A percentile compares a stretch with the other conserved stretches of the same genome.
Evolutionary conservation across 768 basidiomycete species (phyloP).

Genomic region (Kwoniella shandongensis): DNA sequence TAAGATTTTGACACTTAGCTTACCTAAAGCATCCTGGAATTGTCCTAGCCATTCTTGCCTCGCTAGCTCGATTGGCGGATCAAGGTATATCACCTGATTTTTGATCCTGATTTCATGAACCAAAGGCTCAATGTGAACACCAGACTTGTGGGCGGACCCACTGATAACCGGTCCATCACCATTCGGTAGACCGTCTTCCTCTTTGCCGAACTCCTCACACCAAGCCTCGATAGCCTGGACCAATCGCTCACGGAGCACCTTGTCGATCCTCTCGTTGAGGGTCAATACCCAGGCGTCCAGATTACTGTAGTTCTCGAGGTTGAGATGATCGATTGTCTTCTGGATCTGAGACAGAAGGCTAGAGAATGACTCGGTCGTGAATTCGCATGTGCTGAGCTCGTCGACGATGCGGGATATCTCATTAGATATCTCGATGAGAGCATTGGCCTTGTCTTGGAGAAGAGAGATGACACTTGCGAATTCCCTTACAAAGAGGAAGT

Average conservation of each 20-base stretch:
- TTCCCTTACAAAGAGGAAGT: constrained; percentile 90
- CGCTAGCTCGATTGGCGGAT: constrained; percentile 94
- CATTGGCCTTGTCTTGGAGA: constrained; percentile 95
- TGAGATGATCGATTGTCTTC: constrained; percentile 88
- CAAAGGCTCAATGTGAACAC: constrained; percentile 66
- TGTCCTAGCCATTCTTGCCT: constrained; percentile 85
- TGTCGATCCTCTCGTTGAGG: constrained; percentile 73
- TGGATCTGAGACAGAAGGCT: constrained; percentile 77
- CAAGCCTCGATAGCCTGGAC: constrained; percentile 76
- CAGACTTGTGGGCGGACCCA: background rate
- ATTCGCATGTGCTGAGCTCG: constrained; percentile 81
- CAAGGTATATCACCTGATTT: constrained; percentile 97
- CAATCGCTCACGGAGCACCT: constrained; percentile 72
- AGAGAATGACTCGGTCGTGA: constrained; percentile 77
- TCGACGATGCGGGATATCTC: constrained; percentile 82
- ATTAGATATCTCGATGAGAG: constrained; percentile 83
- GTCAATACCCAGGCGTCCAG: constrained; percentile 88
- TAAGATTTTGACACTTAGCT: background rate
- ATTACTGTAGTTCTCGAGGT: constrained; percentile 92
- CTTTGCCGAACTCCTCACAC: constrained; percentile 83
- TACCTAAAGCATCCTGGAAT: constrained; percentile 85
- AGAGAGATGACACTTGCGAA: constrained; percentile 91
- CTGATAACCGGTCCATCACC: constrained; percentile 9
- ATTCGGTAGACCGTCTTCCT: constrained; percentile 68
- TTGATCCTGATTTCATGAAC: constrained; percentile 96